These are phyloP conservation scores for Typha latifolia DNA, from an alignment of 176 grass and related monocot genomes.

Conservation along the genomic window DNA sequence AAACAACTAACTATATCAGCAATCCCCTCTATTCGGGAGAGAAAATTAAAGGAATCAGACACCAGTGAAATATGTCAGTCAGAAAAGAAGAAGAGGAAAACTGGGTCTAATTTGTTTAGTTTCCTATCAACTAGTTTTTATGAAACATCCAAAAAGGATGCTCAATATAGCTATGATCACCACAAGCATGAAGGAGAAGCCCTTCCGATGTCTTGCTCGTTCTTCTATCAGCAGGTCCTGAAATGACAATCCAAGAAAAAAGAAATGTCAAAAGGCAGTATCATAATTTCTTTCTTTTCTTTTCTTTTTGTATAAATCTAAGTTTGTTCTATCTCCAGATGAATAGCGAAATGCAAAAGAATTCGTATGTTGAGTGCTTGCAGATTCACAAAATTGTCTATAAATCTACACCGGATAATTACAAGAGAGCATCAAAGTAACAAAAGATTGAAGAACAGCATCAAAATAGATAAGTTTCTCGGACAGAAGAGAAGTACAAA, in stretches of 20 bases:
- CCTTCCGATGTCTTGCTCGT: slow-evolving; percentile 6
- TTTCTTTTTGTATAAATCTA: neutral
- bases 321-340: too few relatives aligned
- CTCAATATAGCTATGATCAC: slow-evolving; percentile 33
- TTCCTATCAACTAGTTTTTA: neutral
- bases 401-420: neutral
- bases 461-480: neutral
- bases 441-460: neutral
- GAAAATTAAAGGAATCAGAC: too few relatives aligned
- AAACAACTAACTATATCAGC: too few relatives aligned
- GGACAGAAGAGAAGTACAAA: neutral
- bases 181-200: slow-evolving; percentile 42
- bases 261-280: slow-evolving; percentile 6
- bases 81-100: too few relatives aligned
- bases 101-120: neutral
- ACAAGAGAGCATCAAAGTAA: neutral
- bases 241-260: slow-evolving; percentile 2
- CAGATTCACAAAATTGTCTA: neutral
- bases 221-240: slow-evolving; percentile 38
- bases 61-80: too few relatives aligned
- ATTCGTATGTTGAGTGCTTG: too few relatives aligned
- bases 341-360: too few relatives aligned
- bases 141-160: slow-evolving; percentile 39
- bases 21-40: too few relatives aligned
- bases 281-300: neutral